Conservation (phyloP, 2,329 filamentous ascomycete genomes). For the Penicillium sp. region DNA sequence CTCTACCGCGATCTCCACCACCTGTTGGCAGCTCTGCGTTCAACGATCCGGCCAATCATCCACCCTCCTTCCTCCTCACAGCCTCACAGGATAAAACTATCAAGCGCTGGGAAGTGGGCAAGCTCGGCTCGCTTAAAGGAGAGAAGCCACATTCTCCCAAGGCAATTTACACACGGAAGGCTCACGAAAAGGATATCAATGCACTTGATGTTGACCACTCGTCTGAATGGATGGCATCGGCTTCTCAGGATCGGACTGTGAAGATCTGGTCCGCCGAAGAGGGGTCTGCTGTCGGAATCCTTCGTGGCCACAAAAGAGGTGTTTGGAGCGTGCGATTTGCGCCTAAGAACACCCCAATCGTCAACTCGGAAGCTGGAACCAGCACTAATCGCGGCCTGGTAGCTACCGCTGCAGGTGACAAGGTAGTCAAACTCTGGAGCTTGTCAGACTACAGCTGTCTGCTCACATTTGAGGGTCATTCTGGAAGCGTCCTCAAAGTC, state of each 20-base stretch:
- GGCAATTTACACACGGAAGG: slow-evolving; percentile 82
- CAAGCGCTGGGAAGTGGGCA: slow-evolving; percentile 83
- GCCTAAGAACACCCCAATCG: slow-evolving; percentile 68
- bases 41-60: slow-evolving; percentile 67
- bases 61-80: slow-evolving; percentile 78
- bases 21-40: slow-evolving; percentile 63
- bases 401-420: slow-evolving; percentile 88
- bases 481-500: slow-evolving; percentile 90
- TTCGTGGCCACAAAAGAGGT: slow-evolving; percentile 86
- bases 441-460: slow-evolving; percentile 87
- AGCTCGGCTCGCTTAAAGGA: slow-evolving; percentile 48
- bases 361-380: slow-evolving; percentile 64
- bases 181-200: slow-evolving; percentile 98
- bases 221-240: slow-evolving; percentile 81
- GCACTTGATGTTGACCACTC: slow-evolving; percentile 74
- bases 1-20: slow-evolving; percentile 67
- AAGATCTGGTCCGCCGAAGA: slow-evolving; percentile 93
- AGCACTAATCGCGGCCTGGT: slow-evolving; percentile 71
- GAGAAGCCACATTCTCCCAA: slow-evolving; percentile 35
- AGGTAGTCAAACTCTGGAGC: slow-evolving; percentile 93
- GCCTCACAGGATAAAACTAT: slow-evolving; percentile 94
- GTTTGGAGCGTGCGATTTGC: slow-evolving; percentile 95
- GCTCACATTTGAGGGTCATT: slow-evolving; percentile 91
- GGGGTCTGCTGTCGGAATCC: slow-evolving; percentile 83
- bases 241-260: slow-evolving; percentile 91